phyloP scores from a whole-genome alignment of 805 yeast genomes.

The Jamesozyma jinghongensis region DNA sequence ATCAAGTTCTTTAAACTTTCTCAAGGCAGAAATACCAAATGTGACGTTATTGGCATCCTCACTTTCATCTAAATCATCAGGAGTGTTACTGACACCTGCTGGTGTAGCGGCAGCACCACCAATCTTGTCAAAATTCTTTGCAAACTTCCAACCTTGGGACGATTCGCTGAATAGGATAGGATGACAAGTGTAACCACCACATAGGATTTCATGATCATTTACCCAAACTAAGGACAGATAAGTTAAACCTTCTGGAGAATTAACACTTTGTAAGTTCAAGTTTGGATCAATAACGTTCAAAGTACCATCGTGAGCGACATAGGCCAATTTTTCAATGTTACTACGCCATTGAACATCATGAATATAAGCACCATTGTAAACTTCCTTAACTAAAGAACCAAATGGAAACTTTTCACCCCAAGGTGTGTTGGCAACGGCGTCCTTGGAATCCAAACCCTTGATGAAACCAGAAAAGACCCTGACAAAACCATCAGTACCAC shows the following conservation, averaged over 20 bases:
- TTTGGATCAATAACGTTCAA: conserved; percentile 61
- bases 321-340: conserved; percentile 66
- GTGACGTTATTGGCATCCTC: conserved; percentile 44
- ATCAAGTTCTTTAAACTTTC: conserved; percentile 93
- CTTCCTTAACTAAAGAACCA: conserved; percentile 49
- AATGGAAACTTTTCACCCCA: conserved; percentile 98
- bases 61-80: conserved; percentile 34
- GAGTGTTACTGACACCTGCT: conserved; percentile 1
- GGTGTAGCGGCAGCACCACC: conserved; percentile 5
- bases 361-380: conserved; percentile 74
- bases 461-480: conserved; percentile 83
- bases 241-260: conserved; percentile 48
- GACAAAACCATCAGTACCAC: conserved; percentile 89
- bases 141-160: conserved; percentile 51
- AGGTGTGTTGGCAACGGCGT: conserved; percentile 41
- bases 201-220: conserved; percentile 57
- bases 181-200: conserved; percentile 89
- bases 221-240: conserved; percentile 68
- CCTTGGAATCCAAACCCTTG: conserved; percentile 75
- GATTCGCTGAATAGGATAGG: conserved; percentile 79
- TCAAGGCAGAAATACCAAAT: conserved; percentile 66
- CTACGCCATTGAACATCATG: conserved; percentile 86
- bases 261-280: conserved; percentile 15
- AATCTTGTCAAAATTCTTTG: conserved; percentile 49
- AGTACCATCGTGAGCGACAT: conserved; percentile 81